A percentile compares a stretch with the other conserved stretches of the same genome.
These are phyloP conservation scores for Geotrichum candidum DNA, from an alignment of 1,139 yeast genomes.

Conservation along the genomic window DNA sequence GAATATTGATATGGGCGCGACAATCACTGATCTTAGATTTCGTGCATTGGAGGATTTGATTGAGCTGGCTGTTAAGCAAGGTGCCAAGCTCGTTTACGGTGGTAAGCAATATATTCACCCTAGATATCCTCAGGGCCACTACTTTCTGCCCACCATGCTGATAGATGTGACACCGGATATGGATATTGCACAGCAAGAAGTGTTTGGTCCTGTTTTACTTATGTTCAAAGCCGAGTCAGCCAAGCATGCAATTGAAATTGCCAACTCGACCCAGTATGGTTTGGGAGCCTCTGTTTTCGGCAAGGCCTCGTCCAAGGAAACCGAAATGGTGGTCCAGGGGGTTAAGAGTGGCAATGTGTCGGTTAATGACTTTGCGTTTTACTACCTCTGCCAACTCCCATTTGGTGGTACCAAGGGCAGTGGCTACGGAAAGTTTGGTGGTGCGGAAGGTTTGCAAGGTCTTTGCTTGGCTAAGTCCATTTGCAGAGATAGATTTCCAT, in stretches of 20 bases:
- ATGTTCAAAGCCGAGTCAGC: slow-evolving; percentile 63
- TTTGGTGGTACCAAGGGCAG: slow-evolving; percentile 92
- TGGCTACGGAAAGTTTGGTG: slow-evolving; percentile 96
- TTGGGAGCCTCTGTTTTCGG: slow-evolving; percentile 90
- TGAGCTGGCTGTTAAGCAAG: slow-evolving; percentile 65
- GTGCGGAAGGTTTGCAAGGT: slow-evolving; percentile 91
- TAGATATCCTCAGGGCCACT: slow-evolving; percentile 90
- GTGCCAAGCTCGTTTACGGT: slow-evolving; percentile 76
- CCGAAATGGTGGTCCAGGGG: slow-evolving; percentile 56
- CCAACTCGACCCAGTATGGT: slow-evolving; percentile 86
- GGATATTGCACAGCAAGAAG: slow-evolving; percentile 82
- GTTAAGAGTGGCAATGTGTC: slow-evolving; percentile 87
- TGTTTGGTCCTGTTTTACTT: slow-evolving; percentile 85
- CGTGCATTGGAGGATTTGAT: slow-evolving; percentile 58
- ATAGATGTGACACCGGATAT: slow-evolving; percentile 73
- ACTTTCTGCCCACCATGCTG: slow-evolving; percentile 80
- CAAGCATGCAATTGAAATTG: slow-evolving; percentile 66
- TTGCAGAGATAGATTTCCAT: slow-evolving; percentile 72
- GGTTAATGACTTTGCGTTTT: slow-evolving; percentile 94
- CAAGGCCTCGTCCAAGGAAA: slow-evolving; percentile 39
- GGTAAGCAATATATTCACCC: slow-evolving; percentile 80
- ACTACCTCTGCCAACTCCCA: slow-evolving; percentile 89
- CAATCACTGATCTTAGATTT: slow-evolving; percentile 75
- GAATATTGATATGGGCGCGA: slow-evolving; percentile 93
- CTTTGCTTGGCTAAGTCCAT: slow-evolving; percentile 80